Evolutionary conservation across 2,329 filamentous ascomycete genomes (phyloP), one percentile per base, ranked within the genome.

Genomic region (Cryphonectria japonica): DNA sequence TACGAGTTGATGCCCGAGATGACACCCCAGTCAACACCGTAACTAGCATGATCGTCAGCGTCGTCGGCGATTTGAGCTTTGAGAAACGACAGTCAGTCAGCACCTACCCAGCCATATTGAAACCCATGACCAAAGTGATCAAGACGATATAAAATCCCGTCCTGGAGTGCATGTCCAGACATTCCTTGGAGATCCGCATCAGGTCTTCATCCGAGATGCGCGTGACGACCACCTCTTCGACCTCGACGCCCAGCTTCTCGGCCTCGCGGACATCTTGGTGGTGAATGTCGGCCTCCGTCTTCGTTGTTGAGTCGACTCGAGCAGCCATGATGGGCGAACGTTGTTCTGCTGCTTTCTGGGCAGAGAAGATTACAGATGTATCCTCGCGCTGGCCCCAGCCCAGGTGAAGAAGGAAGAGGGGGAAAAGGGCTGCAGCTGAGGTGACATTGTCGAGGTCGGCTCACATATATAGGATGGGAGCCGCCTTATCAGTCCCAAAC

Each of bases 21-120:
- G 39, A 86, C 83, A 37, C 82, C 82, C 84, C 84, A 86, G 73
- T 85, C 84, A 57, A 86, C 80, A 72, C 84, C 84, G 72, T 81
- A 85, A 11, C 71, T 72, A 9, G 39, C n/a, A 32, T 4, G 22
- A 50, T 9, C 14, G 57, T 66, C 66, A 68, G 50, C n/a, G 0
- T 22, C n/a, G 0, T 22, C 29, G 14, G 32, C 29, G 0, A 39
- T 7, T 5, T 16, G 2, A 16, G 22, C 22, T 6, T 3, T 71
- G 69, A 39, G 2, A 16, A 37, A 43, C 6, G 22, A 26, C 0
- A 13, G 26, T 29, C 1, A 26, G 1, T 34, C 1, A 8, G 29
- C 13, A 65, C 69, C 61, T 62, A 72, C 71, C 82, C 83, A 60
- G 83, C 82, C 74, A 84, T 82, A 69, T 85, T 84, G 73, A 82